phyloP scores from a whole-genome alignment of 2,329 filamentous ascomycete genomes.

The Graphilbum sp. region DNA sequence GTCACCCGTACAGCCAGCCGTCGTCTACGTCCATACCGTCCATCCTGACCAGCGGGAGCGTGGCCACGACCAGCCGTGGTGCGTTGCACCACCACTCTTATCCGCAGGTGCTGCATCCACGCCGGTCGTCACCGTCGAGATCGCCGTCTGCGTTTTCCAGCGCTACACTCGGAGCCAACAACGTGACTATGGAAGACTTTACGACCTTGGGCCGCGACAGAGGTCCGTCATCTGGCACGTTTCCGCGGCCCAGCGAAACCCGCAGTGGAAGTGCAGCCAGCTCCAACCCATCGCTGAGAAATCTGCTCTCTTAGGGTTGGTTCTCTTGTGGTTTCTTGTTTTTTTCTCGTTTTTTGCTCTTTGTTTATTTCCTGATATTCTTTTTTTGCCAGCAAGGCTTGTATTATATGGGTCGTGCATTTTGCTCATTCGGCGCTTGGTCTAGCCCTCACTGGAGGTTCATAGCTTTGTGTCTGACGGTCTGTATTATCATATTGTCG shows the following conservation, averaged over 20 bases:
- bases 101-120: conserved; percentile 16
- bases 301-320: conserved; percentile 44
- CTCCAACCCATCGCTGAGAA: conserved; percentile 59
- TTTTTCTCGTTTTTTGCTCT: neutral
- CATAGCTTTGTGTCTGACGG: no score
- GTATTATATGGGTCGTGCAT: no score
- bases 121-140: conserved; percentile 20
- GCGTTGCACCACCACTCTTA: conserved; percentile 25
- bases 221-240: conserved; percentile 8
- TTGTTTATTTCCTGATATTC: no score
- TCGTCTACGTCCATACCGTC: conserved; percentile 16
- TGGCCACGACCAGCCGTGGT: neutral
- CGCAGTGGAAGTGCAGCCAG: conserved; percentile 50
- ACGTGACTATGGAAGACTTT: conserved; percentile 10
- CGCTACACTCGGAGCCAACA: conserved; percentile 1
- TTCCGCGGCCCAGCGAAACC: conserved; percentile 18
- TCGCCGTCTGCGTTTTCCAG: conserved; percentile 11
- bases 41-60: conserved; percentile 18
- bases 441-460: no score
- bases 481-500: no score
- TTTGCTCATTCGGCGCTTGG: no score
- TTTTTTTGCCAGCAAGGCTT: no score
- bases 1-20: no score
- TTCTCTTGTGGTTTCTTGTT: conserved; percentile 1
- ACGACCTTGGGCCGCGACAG: conserved; percentile 6